Base-by-base conservation (phyloP, 2,329 filamentous ascomycete genomes). In the Pseudopyrenochaeta lycopersici region DNA sequence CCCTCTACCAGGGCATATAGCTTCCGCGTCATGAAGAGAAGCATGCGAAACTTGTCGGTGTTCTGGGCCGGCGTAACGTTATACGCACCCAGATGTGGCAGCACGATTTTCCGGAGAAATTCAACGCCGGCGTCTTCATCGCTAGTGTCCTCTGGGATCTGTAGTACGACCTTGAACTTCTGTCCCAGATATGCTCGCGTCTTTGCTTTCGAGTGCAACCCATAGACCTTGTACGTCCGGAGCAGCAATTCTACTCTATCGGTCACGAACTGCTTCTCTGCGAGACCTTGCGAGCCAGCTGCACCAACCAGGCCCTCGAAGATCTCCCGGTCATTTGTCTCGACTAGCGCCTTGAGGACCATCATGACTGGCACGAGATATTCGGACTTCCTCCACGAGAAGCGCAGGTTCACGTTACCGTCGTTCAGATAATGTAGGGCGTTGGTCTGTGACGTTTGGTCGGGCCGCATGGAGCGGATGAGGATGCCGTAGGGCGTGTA, bases 401-500 rank as follows among this genome's bases (percentile, higher is more conserved):
- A 99, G 51, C 95, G 86, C 78, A 99, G 97, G 0, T 92, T 98
- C 67, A 98, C 88, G 76, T 97, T 98, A 61, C 95, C 95, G 74
- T 99, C 95, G 67, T 85, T 92, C 51, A 99, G 85, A 76, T 98
- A 99, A 78, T 99, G 95, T 43, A 99, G 84, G 30, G 96, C 92
- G 70, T 98, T 99, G 32, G 94, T 98, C 77, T 98, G 94, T 27
- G 93, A 97, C 7, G 94, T 97, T 78, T 99, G 92, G 77, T 99
- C 95, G n/a, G 93, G 93, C 53, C 95, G 88, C 49, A 97, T 92
- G 2, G 90, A 96, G 78, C 95, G 89, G 63, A 97, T 88, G 69
- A 96, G 91, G 52, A 98, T 90, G 82, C 92, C 95, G 70, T 87
- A 95, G 53, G 90, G 89, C 10, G 92, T 96, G 79, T 97, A 99